phyloP scores from a whole-genome alignment of 441 rosid genomes.

The Pelargonium citronellum region DNA sequence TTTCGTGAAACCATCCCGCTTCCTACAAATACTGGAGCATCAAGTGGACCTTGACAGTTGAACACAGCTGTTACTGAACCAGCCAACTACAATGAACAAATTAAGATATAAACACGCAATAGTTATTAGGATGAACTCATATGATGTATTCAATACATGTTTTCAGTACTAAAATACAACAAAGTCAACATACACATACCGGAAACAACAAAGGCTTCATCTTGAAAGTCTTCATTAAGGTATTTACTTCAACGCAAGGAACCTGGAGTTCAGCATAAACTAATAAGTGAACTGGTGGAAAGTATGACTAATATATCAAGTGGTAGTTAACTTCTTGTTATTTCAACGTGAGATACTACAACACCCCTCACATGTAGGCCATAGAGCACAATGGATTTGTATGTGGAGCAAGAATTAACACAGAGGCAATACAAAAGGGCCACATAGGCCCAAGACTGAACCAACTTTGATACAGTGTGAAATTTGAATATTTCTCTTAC shows the following conservation, averaged over 20 bases:
- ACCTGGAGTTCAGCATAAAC: conserved; percentile 44
- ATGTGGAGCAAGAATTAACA: not conserved
- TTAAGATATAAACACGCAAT: conserved; percentile 14
- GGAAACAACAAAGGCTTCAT: conserved; percentile 90
- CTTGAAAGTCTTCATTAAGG: conserved; percentile 92
- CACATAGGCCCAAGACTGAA: too few relatives aligned
- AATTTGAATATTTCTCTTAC: too few relatives aligned
- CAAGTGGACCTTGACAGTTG: conserved; percentile 98
- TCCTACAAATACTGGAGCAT: conserved; percentile 96
- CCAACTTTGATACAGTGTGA: too few relatives aligned
- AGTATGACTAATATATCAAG: too few relatives aligned
- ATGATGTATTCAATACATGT: conserved; percentile 9
- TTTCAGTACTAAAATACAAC: not conserved
- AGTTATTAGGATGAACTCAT: conserved; percentile 18
- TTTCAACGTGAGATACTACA: too few relatives aligned
- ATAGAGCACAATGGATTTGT: too few relatives aligned
- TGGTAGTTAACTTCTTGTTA: too few relatives aligned
- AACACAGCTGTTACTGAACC: conserved; percentile 97
- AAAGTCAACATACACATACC: conserved; percentile 36
- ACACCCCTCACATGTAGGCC: too few relatives aligned
- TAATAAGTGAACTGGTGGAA: too few relatives aligned
- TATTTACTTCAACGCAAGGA: conserved; percentile 84
- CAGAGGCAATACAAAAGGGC: not conserved
- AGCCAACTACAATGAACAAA: conserved; percentile 65
- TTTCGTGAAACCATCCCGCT: conserved; percentile 96